Evolutionary conservation across 2,329 filamentous ascomycete genomes (phyloP), one percentile per base, ranked within the genome.

Genomic region (Juglanconis sp.): DNA sequence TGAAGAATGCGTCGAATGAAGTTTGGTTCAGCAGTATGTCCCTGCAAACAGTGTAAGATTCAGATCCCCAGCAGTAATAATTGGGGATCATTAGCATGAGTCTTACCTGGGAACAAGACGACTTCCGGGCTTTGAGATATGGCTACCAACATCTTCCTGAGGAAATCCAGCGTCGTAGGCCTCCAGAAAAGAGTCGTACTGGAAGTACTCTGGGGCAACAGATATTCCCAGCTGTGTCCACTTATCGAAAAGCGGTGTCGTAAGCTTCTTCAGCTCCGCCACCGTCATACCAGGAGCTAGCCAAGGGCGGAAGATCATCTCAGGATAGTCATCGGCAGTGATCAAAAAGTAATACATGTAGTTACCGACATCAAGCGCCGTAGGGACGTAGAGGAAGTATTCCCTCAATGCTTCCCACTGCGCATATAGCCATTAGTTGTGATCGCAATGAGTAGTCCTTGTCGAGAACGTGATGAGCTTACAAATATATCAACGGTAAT

Each of bases 401-500:
- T 71, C 68, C 59, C 76, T 70, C 32, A 87, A 72, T 1, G 76
- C 78, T 46, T 75, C 66, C 66, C 79, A 86, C 40, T 44, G 40
- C 40, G 17, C 17, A 24, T 24, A 24, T 24, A 24, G 17, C 17
- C 17, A n/a, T 15, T 5, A 44, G 40, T 44, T 44, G 40, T 44
- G 17, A 24, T 24, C 17, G 17, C 40, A 44, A 13, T 3, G 40
- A 17, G 5, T 15, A 5, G 8, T 4, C 10, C 5, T 44, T 15
- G 15, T 44, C 15, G 40, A n/a, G 5, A 13, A 44, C 40, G 15
- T 10, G 40, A 13, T 44, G 11, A 17, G 15, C 40, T 44, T 44
- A 44, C 40, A 71, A 80, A 86, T 0, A 85, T 5, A 85, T 87
- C 17, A 58, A 75, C 78, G 55, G 78, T 67, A 53, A 79, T 70